Evolutionary conservation across 1,284 basidiomycete genomes (phyloP).

Genomic region (Phaffia rhodozyma): DNA sequence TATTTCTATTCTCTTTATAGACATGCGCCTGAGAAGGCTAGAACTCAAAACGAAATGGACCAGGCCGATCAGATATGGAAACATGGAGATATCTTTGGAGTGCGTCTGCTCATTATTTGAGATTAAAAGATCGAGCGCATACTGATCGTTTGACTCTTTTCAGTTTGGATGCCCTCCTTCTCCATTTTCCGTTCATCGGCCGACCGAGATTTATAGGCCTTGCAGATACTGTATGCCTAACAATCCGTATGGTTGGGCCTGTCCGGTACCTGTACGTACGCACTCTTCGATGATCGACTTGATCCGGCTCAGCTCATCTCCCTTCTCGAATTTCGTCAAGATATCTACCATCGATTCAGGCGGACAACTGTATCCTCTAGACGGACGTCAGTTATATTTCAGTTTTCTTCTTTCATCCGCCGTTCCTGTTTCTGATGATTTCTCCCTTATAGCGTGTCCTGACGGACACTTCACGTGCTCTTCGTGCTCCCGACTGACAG

Average conservation of each 20-base stretch:
- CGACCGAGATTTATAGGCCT: constrained; percentile 12
- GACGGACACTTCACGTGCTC: constrained; percentile 10
- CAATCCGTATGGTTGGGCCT: constrained; percentile 5
- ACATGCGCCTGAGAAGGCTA: constrained; percentile 11
- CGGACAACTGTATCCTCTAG: constrained; percentile 7
- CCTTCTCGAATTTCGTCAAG: background rate
- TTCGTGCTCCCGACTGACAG: constrained; percentile 4
- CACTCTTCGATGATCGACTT: background rate
- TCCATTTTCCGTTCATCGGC: constrained; percentile 1
- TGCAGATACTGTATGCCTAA: constrained; percentile 8
- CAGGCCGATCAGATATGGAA: constrained; percentile 15
- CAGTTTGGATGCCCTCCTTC: constrained; percentile 14
- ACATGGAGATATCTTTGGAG: constrained; percentile 2
- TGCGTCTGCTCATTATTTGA: background rate
- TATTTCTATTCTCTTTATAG: background rate
- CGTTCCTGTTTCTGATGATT: too few relatives aligned
- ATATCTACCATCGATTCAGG: background rate
- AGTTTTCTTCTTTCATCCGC: too few relatives aligned
- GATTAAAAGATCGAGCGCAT: too few relatives aligned
- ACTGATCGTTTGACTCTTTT: background rate
- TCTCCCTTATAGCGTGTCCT: background rate
- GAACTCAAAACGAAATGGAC: constrained; percentile 9
- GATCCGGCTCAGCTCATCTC: background rate
- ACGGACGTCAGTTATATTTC: background rate
- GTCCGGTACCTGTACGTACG: constrained; percentile 10